Conservation (phyloP, 2,329 filamentous ascomycete species). For the Ophiostoma triangulosporum region DNA sequence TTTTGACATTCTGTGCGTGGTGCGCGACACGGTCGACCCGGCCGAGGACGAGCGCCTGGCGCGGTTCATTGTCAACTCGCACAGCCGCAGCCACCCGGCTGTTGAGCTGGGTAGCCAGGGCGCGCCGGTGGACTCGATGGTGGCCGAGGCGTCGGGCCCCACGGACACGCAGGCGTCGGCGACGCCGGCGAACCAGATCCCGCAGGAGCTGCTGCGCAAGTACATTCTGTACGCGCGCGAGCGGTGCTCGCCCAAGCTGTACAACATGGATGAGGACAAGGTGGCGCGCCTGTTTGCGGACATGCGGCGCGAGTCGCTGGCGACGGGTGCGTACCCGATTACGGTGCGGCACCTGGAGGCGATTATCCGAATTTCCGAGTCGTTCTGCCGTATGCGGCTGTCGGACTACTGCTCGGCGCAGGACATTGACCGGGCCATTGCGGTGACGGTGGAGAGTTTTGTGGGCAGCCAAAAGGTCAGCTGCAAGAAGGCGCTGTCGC, state of each 20-base stretch:
- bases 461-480: slow-evolving; percentile 93
- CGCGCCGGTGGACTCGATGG: slow-evolving; percentile 32
- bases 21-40: slow-evolving; percentile 89
- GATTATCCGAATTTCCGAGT: slow-evolving; percentile 87
- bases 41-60: slow-evolving; percentile 85
- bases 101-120: not conserved
- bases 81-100: slow-evolving; percentile 66
- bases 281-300: slow-evolving; percentile 87
- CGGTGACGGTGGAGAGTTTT: slow-evolving; percentile 91
- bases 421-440: slow-evolving; percentile 94
- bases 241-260: slow-evolving; percentile 79
- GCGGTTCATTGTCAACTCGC: slow-evolving; percentile 87
- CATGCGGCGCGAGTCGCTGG: slow-evolving; percentile 84
- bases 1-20: slow-evolving; percentile 95
- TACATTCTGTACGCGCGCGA: slow-evolving; percentile 94
- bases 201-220: slow-evolving; percentile 82
- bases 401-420: slow-evolving; percentile 82
- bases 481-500: slow-evolving; percentile 88
- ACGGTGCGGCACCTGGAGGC: slow-evolving; percentile 96
- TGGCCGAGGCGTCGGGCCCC: slow-evolving; percentile 37
- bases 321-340: slow-evolving; percentile 93
- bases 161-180: slow-evolving; percentile 5
- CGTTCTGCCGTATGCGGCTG: slow-evolving; percentile 96
- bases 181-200: slow-evolving; percentile 54
- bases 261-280: slow-evolving; percentile 97